Conservation (phyloP, 768 basidiomycete species). For the Filobasidium wieringae region DNA sequence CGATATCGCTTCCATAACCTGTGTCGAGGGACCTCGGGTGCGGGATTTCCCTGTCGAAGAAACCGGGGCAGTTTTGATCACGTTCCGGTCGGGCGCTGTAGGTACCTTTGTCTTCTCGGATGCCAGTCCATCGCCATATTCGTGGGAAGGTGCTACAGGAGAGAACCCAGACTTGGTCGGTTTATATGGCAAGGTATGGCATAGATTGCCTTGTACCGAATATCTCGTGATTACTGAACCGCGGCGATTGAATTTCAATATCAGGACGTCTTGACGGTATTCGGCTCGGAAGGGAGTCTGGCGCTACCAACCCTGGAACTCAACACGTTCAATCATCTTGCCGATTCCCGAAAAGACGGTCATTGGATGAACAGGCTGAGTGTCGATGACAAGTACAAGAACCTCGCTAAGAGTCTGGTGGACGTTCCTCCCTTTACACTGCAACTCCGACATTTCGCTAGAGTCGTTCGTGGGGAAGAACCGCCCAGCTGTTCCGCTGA, state of each 20-base stretch:
- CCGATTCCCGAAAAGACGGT: conserved; percentile 10
- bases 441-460: conserved; percentile 19
- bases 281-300: conserved; percentile 14
- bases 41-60: conserved; percentile 18
- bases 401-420: conserved; percentile 5
- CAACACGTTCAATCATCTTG: background rate
- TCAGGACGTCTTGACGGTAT: conserved; percentile 15
- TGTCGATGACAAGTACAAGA: conserved; percentile 3
- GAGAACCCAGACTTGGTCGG: conserved; percentile 18
- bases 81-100: conserved; percentile 17
- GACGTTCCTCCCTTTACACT: conserved; percentile 16
- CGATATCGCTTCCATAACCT: conserved; percentile 15
- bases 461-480: conserved; percentile 8
- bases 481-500: conserved; percentile 15
- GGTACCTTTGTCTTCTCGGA: conserved; percentile 24
- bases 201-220: background rate
- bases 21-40: conserved; percentile 8
- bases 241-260: background rate
- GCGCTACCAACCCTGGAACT: background rate
- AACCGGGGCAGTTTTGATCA: conserved; percentile 17
- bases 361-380: conserved; percentile 7
- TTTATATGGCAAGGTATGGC: conserved; percentile 2
- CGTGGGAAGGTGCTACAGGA: conserved; percentile 21
- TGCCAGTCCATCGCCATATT: conserved; percentile 1
- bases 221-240: background rate